phyloP scores from a whole-genome alignment of 345 rosid genomes.

The Laguncularia racemosa region DNA sequence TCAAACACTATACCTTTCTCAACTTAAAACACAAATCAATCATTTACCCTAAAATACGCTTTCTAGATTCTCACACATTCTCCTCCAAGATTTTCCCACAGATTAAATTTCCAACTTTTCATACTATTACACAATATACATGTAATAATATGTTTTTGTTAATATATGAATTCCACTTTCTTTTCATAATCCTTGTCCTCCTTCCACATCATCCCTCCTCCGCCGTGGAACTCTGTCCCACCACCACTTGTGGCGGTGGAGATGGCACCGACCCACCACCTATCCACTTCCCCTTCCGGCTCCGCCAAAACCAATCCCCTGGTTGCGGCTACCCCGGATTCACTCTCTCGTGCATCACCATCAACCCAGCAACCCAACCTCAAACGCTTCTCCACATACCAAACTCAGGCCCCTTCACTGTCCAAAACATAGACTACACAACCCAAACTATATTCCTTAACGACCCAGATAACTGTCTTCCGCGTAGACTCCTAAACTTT shows the following conservation, averaged over 20 bases:
- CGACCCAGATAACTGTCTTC: conserved; percentile 25
- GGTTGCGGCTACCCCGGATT: conserved; percentile 37
- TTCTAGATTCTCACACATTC: no score
- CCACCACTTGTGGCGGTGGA: conserved; percentile 1
- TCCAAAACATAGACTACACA: conserved; percentile 28
- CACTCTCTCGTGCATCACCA: conserved; percentile 32
- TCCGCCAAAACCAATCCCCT: not conserved
- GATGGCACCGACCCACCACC: not conserved
- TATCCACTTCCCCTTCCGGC: conserved; percentile 42
- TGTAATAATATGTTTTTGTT: no score
- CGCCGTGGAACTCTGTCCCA: conserved; percentile 9
- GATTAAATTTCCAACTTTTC: no score
- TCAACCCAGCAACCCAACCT: not conserved
- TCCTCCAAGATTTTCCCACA: no score
- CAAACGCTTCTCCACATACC: conserved; percentile 22
- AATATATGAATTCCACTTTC: no score
- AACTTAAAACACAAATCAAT: no score
- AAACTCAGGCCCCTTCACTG: conserved; percentile 29
- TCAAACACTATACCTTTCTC: no score
- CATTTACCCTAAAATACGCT: no score
- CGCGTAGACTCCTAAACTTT: conserved; percentile 13
- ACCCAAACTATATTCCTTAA: conserved; percentile 17
- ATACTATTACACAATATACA: no score
- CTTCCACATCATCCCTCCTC: not conserved
- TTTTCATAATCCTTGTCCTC: conserved; percentile 2